Percentiles rank a stretch among this genome's conserved stretches.
phyloP scores from a whole-genome alignment of 805 yeast species.

The Hanseniaspora guilliermondii region DNA sequence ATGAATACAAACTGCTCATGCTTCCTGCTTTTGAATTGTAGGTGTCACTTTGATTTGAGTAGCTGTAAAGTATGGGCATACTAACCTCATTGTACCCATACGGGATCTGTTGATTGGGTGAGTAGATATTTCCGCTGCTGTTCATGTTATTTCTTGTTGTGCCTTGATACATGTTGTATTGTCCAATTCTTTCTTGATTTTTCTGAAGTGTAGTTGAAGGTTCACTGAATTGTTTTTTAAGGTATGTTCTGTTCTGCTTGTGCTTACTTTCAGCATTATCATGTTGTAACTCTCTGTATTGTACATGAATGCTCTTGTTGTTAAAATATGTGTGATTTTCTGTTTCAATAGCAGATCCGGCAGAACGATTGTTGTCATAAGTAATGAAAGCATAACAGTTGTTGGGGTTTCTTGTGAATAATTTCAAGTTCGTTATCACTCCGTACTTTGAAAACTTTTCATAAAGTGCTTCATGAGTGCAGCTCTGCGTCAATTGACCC shows the following conservation, averaged over 20 bases:
- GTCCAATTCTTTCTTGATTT: not conserved
- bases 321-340: constrained; percentile 70
- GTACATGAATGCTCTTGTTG: constrained; percentile 72
- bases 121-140: not conserved
- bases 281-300: constrained; percentile 53
- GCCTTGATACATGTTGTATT: not conserved
- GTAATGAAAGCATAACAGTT: constrained; percentile 59
- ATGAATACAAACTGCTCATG: not conserved
- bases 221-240: not conserved
- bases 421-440: constrained; percentile 40
- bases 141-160: not conserved
- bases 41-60: not conserved
- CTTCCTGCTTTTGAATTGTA: not conserved
- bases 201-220: not conserved
- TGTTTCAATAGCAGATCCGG: constrained; percentile 75
- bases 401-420: constrained; percentile 39
- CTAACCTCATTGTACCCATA: not conserved
- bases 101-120: not conserved
- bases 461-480: constrained; percentile 42
- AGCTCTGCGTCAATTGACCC: constrained; percentile 51
- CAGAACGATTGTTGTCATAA: constrained; percentile 52
- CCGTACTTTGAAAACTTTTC: constrained; percentile 62
- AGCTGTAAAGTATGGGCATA: not conserved
- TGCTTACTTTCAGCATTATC: constrained; percentile 16
- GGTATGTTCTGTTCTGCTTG: not conserved